phyloP scores from a whole-genome alignment of 495 filamentous ascomycete genomes.

The Penicillium subrubescens region DNA sequence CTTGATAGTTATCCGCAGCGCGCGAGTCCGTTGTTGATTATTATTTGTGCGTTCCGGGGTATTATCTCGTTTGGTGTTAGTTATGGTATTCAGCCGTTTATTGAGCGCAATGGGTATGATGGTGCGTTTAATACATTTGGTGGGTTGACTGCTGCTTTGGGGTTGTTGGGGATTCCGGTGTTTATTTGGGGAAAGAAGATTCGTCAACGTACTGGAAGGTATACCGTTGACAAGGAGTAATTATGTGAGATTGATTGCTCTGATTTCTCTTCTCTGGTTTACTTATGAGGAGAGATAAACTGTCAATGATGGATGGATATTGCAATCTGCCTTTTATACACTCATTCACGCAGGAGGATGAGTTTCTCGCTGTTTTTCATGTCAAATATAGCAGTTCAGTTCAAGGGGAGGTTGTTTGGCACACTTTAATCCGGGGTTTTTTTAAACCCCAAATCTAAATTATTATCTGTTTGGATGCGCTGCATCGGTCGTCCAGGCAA shows the following conservation, averaged over 20 bases:
- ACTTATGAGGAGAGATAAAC: background rate
- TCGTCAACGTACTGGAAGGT: conserved; percentile 25
- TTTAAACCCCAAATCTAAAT: no score
- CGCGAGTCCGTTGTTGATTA: conserved; percentile 38
- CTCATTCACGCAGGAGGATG: background rate
- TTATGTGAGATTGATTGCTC: background rate
- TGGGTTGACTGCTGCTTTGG: conserved; percentile 28
- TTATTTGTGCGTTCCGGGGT: conserved; percentile 45
- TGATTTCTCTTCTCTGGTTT: background rate
- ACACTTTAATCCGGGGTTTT: no score
- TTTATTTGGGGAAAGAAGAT: conserved; percentile 36
- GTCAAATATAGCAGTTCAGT: background rate
- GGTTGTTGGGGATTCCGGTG: conserved; percentile 29
- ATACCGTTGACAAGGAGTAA: background rate
- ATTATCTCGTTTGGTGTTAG: conserved; percentile 41
- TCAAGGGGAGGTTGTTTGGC: no score
- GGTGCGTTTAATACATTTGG: conserved; percentile 33
- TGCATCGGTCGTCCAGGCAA: no score
- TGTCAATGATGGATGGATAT: no score
- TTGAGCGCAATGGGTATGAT: conserved; percentile 32
- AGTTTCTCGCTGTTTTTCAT: background rate
- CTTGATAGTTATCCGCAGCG: conserved; percentile 42
- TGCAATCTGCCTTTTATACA: no score
- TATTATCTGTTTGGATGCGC: no score
- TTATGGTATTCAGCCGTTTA: conserved; percentile 31